Evolutionary conservation across 2,329 filamentous ascomycete species (phyloP).

Genomic region (Penicillium sp.): DNA sequence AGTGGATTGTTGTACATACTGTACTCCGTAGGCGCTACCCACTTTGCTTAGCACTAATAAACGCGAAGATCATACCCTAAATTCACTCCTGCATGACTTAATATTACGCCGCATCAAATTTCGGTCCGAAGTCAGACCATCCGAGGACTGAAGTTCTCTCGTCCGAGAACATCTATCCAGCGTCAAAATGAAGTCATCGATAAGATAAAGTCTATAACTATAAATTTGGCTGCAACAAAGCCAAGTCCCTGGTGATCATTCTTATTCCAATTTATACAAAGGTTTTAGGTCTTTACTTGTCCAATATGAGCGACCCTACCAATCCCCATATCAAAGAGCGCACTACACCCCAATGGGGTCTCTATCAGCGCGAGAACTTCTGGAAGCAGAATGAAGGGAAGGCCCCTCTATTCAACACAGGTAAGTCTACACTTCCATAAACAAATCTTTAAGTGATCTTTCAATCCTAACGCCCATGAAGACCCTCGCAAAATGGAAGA

Average conservation of each 20-base stretch:
- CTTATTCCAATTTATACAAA: background rate
- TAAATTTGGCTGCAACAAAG: background rate
- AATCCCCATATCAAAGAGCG: conserved; percentile 55
- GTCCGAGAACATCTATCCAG: conserved; percentile 6
- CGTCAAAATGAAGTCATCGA: conserved; percentile 36
- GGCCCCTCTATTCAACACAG: conserved; percentile 55
- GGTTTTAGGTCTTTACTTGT: background rate
- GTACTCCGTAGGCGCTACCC: background rate
- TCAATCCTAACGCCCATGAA: background rate
- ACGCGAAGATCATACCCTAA: background rate
- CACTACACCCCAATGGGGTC: conserved; percentile 56
- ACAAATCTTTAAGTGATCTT: background rate
- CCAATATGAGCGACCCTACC: conserved; percentile 45
- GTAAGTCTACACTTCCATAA: conserved; percentile 24
- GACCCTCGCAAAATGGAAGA: conserved; percentile 62
- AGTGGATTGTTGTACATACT: background rate
- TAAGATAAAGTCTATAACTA: conserved; percentile 9
- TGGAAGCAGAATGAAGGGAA: conserved; percentile 56
- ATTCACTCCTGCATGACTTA: background rate
- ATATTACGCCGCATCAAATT: background rate
- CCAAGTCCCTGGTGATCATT: background rate
- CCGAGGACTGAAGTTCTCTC: conserved; percentile 4
- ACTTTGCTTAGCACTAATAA: background rate
- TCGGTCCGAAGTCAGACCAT: conserved; percentile 1
- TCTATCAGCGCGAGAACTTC: conserved; percentile 60